Conservation (phyloP, 2,329 filamentous ascomycete genomes). For the Arthrobotrys megalospora region DNA sequence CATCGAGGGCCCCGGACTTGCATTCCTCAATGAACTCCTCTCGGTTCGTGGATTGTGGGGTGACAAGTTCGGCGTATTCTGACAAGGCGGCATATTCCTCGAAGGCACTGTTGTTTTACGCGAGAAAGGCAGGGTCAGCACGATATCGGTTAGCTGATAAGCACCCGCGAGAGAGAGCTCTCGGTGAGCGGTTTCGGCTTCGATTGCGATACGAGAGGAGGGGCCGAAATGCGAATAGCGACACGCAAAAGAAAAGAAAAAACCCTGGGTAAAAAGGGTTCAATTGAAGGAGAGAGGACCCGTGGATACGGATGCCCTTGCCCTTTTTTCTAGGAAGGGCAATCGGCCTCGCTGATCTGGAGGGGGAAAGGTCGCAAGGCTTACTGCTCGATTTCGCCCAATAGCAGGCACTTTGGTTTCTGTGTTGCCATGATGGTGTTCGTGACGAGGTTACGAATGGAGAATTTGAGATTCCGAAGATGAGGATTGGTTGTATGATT, state of each 20-base stretch:
- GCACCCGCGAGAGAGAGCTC: slow-evolving; percentile 26
- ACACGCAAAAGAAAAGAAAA: not conserved
- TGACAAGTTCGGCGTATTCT: slow-evolving; percentile 76
- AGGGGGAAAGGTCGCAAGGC: slow-evolving; percentile 64
- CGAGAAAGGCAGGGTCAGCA: slow-evolving; percentile 10
- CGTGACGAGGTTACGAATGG: slow-evolving; percentile 46
- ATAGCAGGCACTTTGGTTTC: slow-evolving; percentile 73
- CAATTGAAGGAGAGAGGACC: slow-evolving; percentile 18
- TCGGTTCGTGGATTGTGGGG: slow-evolving; percentile 75
- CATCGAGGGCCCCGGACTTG: slow-evolving; percentile 76
- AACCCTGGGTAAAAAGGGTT: slow-evolving; percentile 19
- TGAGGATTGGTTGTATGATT: not conserved
- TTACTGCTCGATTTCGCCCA: slow-evolving; percentile 77
- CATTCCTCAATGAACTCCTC: slow-evolving; percentile 79
- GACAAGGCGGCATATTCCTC: slow-evolving; percentile 76
- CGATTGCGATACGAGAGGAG: slow-evolving; percentile 35
- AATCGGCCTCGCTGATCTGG: slow-evolving; percentile 42
- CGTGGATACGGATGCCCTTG: slow-evolving; percentile 36
- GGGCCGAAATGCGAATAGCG: slow-evolving; percentile 24
- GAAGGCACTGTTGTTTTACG: slow-evolving; percentile 72
- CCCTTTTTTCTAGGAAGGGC: slow-evolving; percentile 40
- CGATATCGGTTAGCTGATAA: slow-evolving; percentile 52
- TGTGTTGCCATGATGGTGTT: slow-evolving; percentile 58
- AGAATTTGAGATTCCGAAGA: slow-evolving; percentile 3
- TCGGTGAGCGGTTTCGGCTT: slow-evolving; percentile 41